A percentile compares a stretch with the other conserved stretches of the same genome.
These are phyloP conservation scores for Aspergillus sp. DNA, from an alignment of 2,329 filamentous ascomycete species.

Conservation along the genomic window DNA sequence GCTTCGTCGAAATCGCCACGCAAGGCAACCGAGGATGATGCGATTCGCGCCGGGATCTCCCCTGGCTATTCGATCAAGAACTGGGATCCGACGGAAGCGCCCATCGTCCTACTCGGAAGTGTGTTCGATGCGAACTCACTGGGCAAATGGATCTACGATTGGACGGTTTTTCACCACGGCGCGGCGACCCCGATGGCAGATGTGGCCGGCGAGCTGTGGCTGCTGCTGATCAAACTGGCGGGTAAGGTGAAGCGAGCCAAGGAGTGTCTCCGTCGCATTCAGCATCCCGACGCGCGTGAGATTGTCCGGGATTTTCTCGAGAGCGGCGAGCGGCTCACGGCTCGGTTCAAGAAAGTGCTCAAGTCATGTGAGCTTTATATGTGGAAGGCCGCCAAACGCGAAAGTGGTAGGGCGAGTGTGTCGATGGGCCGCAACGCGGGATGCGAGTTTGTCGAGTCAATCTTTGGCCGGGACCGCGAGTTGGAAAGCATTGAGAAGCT, in stretches of 20 bases:
- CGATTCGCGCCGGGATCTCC: slow-evolving; percentile 60
- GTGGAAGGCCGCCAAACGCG: slow-evolving; percentile 75
- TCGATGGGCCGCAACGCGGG: slow-evolving; percentile 87
- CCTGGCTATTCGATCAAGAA: slow-evolving; percentile 91
- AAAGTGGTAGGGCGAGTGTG: slow-evolving; percentile 54
- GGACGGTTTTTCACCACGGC: slow-evolving; percentile 87
- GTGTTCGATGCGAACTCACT: slow-evolving; percentile 97
- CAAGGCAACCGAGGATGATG: slow-evolving; percentile 57
- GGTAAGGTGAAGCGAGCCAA: slow-evolving; percentile 90
- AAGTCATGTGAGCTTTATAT: slow-evolving; percentile 91
- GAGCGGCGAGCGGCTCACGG: slow-evolving; percentile 75
- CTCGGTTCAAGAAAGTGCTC: slow-evolving; percentile 74
- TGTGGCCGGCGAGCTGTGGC: slow-evolving; percentile 89
- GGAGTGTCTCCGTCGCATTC: slow-evolving; percentile 63
- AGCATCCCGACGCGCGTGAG: slow-evolving; percentile 62
- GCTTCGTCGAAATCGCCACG: slow-evolving; percentile 30
- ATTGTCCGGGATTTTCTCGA: slow-evolving; percentile 85
- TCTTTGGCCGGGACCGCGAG: slow-evolving; percentile 87
- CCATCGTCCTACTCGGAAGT: slow-evolving; percentile 86
- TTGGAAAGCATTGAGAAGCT: slow-evolving; percentile 83
- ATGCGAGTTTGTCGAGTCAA: slow-evolving; percentile 88
- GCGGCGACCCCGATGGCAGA: slow-evolving; percentile 76
- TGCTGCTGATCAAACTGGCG: slow-evolving; percentile 84
- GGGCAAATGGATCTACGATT: slow-evolving; percentile 99
- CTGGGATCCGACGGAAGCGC: slow-evolving; percentile 91